Conservation (phyloP, 371 early-diverging fungal species). For the Lichtheimia hyalospora region DNA sequence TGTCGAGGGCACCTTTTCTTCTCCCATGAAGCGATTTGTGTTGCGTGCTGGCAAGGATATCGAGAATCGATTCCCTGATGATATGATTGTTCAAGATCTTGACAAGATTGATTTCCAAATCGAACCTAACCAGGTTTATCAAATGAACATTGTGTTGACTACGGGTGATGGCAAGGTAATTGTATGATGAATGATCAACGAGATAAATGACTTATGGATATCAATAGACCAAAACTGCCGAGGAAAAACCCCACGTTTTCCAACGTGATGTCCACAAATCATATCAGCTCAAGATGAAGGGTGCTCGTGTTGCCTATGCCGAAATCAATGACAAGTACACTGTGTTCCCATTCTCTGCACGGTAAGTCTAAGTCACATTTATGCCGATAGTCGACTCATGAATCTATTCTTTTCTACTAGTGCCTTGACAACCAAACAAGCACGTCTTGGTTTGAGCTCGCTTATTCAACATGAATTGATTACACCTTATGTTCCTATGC, state of each 20-base stretch:
- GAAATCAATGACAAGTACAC: conserved; percentile 75
- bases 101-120: conserved; percentile 64
- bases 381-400: too few species aligned
- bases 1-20: conserved; percentile 84
- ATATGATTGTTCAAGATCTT: conserved; percentile 63
- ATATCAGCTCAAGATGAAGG: conserved; percentile 86
- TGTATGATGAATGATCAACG: not conserved
- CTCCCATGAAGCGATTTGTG: conserved; percentile 80
- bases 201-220: not conserved
- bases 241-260: conserved; percentile 80
- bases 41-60: conserved; percentile 84
- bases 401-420: too few species aligned
- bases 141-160: conserved; percentile 80
- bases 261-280: conserved; percentile 76
- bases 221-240: conserved; percentile 52
- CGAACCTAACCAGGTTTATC: conserved; percentile 82
- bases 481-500: conserved; percentile 75
- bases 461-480: conserved; percentile 74
- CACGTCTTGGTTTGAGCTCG: conserved; percentile 87
- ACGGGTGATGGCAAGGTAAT: conserved; percentile 75
- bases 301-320: conserved; percentile 74
- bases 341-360: conserved; percentile 82
- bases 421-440: conserved; percentile 74
- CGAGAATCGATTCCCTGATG: conserved; percentile 77
- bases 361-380: conserved; percentile 27